Evolutionary conservation across 805 yeast genomes (phyloP).

Genomic region (Yamadazyma phyllophila): DNA sequence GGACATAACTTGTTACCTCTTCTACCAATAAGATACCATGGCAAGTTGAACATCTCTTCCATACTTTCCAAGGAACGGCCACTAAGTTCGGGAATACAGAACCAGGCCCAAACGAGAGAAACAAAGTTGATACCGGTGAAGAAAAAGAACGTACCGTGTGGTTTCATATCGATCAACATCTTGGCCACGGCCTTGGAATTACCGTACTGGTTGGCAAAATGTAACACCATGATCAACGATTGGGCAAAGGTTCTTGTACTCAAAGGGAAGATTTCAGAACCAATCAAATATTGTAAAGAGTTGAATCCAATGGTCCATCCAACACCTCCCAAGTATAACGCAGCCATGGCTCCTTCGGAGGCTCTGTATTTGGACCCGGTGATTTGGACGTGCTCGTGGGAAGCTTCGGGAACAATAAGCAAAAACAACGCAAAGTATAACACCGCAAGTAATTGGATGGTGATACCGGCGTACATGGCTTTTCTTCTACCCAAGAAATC

Average conservation of each 20-base stretch:
- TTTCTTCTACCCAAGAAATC: slow-evolving; percentile 53
- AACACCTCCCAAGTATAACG: slow-evolving; percentile 48
- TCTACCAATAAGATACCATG: slow-evolving; percentile 60
- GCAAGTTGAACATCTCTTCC: slow-evolving; percentile 51
- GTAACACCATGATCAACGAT: slow-evolving; percentile 52
- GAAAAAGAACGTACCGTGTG: slow-evolving; percentile 52
- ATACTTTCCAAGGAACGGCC: slow-evolving; percentile 52
- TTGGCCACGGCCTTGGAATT: slow-evolving; percentile 55
- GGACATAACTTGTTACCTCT: slow-evolving; percentile 52
- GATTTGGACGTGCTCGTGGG: slow-evolving; percentile 25
- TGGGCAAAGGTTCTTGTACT: slow-evolving; percentile 49
- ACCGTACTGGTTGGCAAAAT: slow-evolving; percentile 56
- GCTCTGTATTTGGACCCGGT: slow-evolving; percentile 34
- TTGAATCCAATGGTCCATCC: slow-evolving; percentile 65
- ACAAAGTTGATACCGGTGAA: slow-evolving; percentile 43
- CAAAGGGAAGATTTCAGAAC: slow-evolving; percentile 55
- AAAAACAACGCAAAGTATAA: slow-evolving; percentile 49
- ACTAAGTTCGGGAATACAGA: slow-evolving; percentile 49
- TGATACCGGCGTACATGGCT: slow-evolving; percentile 49
- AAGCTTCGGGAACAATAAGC: slow-evolving; percentile 44
- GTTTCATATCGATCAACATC: slow-evolving; percentile 46
- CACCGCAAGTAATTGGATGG: slow-evolving; percentile 41
- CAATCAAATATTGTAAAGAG: slow-evolving; percentile 52
- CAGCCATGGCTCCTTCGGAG: slow-evolving; percentile 49
- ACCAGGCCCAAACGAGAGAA: slow-evolving; percentile 47